Percentiles rank a stretch among this genome's conserved stretches.
phyloP scores from a whole-genome alignment of 805 yeast genomes.

The Candida odintsovae region DNA sequence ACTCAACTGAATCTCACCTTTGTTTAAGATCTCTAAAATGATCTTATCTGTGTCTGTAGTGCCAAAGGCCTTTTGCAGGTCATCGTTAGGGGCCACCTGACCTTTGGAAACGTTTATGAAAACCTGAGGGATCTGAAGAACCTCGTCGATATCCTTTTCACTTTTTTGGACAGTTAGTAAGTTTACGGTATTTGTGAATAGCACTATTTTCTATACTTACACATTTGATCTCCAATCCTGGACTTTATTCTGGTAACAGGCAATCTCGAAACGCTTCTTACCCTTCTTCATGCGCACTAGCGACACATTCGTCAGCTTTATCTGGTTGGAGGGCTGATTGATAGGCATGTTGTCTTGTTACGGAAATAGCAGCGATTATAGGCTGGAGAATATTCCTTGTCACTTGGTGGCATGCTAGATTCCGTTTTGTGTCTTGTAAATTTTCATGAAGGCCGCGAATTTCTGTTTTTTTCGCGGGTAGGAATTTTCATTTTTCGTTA shows the following conservation, averaged over 20 bases:
- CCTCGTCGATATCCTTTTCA: slow-evolving; percentile 94
- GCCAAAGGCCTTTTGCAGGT: slow-evolving; percentile 66
- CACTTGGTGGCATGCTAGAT: too few species aligned
- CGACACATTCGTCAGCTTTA: slow-evolving; percentile 90
- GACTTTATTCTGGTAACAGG: slow-evolving; percentile 94
- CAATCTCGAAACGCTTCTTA: slow-evolving; percentile 87
- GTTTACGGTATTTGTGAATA: not conserved
- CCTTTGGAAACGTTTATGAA: slow-evolving; percentile 93
- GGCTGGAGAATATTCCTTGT: too few species aligned
- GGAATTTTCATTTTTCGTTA: too few species aligned
- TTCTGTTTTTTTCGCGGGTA: not conserved
- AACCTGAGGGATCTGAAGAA: slow-evolving; percentile 91
- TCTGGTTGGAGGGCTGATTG: slow-evolving; percentile 85
- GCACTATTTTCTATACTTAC: slow-evolving; percentile 18
- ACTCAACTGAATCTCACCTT: slow-evolving; percentile 92
- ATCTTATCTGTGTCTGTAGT: slow-evolving; percentile 70
- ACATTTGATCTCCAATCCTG: slow-evolving; percentile 88
- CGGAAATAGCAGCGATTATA: too few species aligned
- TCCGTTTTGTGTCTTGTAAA: not conserved
- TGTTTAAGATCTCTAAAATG: slow-evolving; percentile 73
- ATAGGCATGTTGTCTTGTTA: slow-evolving; percentile 40
- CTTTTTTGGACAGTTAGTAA: slow-evolving; percentile 15
- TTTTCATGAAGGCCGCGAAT: not conserved
- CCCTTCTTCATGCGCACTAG: slow-evolving; percentile 87
- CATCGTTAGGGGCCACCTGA: slow-evolving; percentile 84